Base-by-base conservation (phyloP, 2,329 filamentous ascomycete genomes). In the Aspergillus fructus region DNA sequence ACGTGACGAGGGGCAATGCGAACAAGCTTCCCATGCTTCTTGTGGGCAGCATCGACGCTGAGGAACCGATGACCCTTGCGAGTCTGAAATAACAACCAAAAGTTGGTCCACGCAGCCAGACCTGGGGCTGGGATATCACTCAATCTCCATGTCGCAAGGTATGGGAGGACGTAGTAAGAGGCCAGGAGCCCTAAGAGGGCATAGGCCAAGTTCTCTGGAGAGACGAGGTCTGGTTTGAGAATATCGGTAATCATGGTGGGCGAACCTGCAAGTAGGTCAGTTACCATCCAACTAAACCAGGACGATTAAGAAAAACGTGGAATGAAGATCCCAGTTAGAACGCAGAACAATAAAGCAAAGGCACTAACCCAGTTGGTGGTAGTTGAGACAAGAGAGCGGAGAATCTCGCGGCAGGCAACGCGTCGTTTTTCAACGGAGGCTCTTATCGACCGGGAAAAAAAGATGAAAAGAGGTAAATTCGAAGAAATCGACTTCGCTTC, bases 1-100 rank as follows among this genome's bases (percentile, higher is more conserved):
- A 96, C 82, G 67, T 96, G 92, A 66, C 92, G 85, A 1, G 93
- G 93, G 68, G 91, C 89, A 62, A 96, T 89, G 37, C 92, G 84
- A 21, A 96, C 87, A 1, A 96, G 75, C n/a, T 86, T 87, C 3
- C 92, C 92, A 43, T 89, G 79, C 67, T 86, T 88, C 78, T 89
- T 84, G 74, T 96, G 92, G 7, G 85, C 79, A 37, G 86, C 74
- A 66, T 96, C 81, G n/a, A 96, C 86, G 2, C 80, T 78, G 27
- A 76, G 64, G 68, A 84, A 91, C 9, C 89, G 81, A 48, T 81
- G 79, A 2, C 91, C 91, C 4, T 83, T 79, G 2, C 93, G 85
- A 53, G 78, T 79, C 12, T 86, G 82, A 8, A 79, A 77, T 49
- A 96, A 74, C 21, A 96, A 83, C 93, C 93, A 97, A 27, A 96